Percentiles rank a stretch among this genome's conserved stretches.
phyloP scores from a whole-genome alignment of 176 grass and related monocot species.

The Paspalum vaginatum region DNA sequence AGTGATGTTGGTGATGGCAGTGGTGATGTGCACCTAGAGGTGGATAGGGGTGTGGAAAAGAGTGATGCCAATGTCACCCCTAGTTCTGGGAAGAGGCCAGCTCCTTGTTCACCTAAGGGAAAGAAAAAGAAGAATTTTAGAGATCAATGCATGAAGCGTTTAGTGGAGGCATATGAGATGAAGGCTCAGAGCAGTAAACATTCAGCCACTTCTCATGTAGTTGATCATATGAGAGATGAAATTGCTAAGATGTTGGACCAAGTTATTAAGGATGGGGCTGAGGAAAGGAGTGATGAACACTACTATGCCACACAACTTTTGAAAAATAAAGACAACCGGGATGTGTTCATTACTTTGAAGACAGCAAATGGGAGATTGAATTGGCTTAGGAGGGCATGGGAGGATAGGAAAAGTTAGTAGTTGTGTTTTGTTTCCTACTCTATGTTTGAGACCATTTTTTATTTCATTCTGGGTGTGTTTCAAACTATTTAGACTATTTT shows the following conservation, averaged over 20 bases:
- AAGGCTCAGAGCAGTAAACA: not conserved
- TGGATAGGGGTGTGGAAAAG: too few relatives aligned
- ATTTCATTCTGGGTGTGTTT: too few relatives aligned
- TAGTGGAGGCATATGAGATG: not conserved
- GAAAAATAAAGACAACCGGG: not conserved
- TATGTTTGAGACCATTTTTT: too few relatives aligned
- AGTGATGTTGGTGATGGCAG: too few relatives aligned
- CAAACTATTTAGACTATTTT: too few relatives aligned
- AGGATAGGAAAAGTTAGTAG: not conserved
- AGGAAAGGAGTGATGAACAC: not conserved
- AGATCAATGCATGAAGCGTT: not conserved
- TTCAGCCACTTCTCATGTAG: not conserved
- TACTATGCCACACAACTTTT: not conserved
- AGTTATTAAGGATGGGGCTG: not conserved
- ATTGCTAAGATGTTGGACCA: not conserved
- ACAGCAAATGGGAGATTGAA: not conserved
- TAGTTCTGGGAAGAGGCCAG: too few relatives aligned
- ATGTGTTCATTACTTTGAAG: not conserved
- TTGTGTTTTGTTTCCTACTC: too few relatives aligned
- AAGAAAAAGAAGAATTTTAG: not conserved
- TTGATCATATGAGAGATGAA: conserved; percentile 7
- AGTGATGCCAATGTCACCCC: too few relatives aligned
- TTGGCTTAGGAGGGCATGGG: not conserved
- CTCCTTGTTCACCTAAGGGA: not conserved
- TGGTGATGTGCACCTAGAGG: too few relatives aligned